Evolutionary conservation across 2,329 filamentous ascomycete species (phyloP), one percentile per base, ranked within the genome.

Genomic region (Penicillium sp.): DNA sequence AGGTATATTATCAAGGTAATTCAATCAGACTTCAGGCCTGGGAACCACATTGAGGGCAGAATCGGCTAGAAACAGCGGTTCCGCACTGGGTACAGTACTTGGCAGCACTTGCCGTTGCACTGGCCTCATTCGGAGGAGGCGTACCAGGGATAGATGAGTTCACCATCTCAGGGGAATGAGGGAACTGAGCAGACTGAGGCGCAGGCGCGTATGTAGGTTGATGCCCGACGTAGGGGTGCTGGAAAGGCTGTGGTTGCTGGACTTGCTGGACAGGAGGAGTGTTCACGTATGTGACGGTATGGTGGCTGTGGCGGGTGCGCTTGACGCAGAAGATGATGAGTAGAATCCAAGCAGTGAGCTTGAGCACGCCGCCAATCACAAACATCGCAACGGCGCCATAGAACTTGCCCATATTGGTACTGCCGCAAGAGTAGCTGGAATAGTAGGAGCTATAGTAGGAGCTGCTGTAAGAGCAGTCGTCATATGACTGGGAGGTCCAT

Each of bases 281-380:
- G 31, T 56, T 58, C 33, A 54, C 36, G 23, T 57, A 58, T 25
- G 53, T 60, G 44, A 60, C 53, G 13, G 51, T 59, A 4, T 41
- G 53, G 16, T 50, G 47, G n/a, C 25, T 50, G 19, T 36, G 29
- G 19, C 55, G 62, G 33, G 33, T 45, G 48, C 62, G 62, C 49
- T 60, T 61, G 19, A 65, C 55, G 51, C 60, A 62, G 59, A 57
- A 65, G 41, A 65, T 39, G 21, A 63, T 62, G 29, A 63, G 56
- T 10, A 65, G 55, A 31, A 65, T 54, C 62, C 62, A 65, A 23
- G 50, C 59, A 25, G 34, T 53, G 55, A 65, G 57, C 39, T 63
- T 60, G 39, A 57, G 40, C 5, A 62, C 25, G 25, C 53, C 62
- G 6, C 60, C 62, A n/a, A 65, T 58, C 6, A 51, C 59, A 27